Evolutionary conservation across 495 filamentous ascomycete species (phyloP).

Genomic region (Stereocaulon alpinum): DNA sequence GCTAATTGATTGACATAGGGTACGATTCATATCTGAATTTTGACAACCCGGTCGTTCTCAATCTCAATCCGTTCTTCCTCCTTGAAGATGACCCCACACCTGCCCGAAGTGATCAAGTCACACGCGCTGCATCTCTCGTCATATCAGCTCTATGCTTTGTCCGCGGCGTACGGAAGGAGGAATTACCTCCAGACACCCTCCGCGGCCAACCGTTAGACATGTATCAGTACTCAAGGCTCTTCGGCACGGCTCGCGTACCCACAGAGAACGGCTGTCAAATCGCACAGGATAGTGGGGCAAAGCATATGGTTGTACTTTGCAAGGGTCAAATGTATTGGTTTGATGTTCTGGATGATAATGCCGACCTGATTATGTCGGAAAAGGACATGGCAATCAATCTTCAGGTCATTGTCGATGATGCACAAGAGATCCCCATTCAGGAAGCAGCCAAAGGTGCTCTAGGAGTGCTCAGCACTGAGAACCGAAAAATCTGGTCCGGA

Average conservation of each 20-base stretch:
- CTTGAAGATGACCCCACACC: constrained; percentile 97
- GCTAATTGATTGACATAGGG: constrained; percentile 44
- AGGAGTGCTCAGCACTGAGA: constrained; percentile 91
- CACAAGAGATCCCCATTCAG: constrained; percentile 76
- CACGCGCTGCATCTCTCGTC: constrained; percentile 82
- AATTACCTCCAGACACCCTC: constrained; percentile 81
- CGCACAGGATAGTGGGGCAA: constrained; percentile 78
- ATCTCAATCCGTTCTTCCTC: constrained; percentile 95
- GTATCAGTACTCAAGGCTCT: constrained; percentile 95
- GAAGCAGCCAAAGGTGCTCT: constrained; percentile 90
- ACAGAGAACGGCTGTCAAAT: constrained; percentile 95
- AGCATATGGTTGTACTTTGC: constrained; percentile 89
- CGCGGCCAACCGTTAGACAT: constrained; percentile 80
- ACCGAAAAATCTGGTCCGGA: constrained; percentile 89
- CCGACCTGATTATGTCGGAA: constrained; percentile 94
- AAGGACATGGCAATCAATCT: constrained; percentile 88
- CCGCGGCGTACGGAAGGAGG: constrained; percentile 83
- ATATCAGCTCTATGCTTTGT: constrained; percentile 88
- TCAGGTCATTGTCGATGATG: constrained; percentile 85
- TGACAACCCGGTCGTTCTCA: constrained; percentile 94
- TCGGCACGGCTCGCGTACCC: constrained; percentile 89
- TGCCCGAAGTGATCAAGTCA: constrained; percentile 91
- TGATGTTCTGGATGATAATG: constrained; percentile 88
- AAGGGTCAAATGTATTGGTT: constrained; percentile 99
- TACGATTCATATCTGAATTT: constrained; percentile 98